A percentile compares a stretch with the other conserved stretches of the same genome.
Evolutionary conservation across 2,329 filamentous ascomycete genomes (phyloP).

Genomic region (Colletotrichum endophyticum): DNA sequence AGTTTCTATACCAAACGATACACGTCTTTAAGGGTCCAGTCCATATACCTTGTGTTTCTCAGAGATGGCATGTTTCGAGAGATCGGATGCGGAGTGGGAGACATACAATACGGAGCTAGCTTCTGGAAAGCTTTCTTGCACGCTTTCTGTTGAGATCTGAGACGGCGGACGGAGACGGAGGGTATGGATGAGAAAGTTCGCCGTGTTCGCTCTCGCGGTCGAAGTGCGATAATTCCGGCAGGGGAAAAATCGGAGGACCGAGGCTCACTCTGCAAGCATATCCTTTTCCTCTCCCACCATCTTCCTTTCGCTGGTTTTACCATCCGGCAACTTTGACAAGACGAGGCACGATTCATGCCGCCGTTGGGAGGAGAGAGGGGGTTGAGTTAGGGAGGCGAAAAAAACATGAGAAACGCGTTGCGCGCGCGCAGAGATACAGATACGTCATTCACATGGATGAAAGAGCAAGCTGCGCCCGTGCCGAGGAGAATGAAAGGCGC

Average conservation of each 20-base stretch:
- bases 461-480: background rate
- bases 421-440: background rate
- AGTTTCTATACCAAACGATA: background rate
- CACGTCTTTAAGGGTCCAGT: background rate
- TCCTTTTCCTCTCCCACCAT: background rate
- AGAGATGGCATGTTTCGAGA: background rate
- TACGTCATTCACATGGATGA: slow-evolving; percentile 5
- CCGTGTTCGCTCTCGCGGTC: background rate
- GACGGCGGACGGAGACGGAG: background rate
- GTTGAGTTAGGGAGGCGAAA: background rate
- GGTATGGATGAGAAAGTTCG: background rate
- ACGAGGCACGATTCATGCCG: background rate
- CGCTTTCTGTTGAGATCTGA: background rate
- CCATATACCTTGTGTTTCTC: background rate
- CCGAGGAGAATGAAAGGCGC: background rate
- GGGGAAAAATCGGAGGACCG: background rate
- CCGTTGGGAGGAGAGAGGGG: background rate
- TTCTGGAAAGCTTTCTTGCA: background rate
- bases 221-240: background rate
- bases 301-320: background rate
- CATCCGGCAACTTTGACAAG: background rate
- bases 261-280: background rate
- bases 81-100: background rate
- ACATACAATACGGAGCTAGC: background rate
- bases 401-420: background rate